phyloP scores from a whole-genome alignment of 2,329 filamentous ascomycete genomes.

The Colletotrichum neosansevieriae region DNA sequence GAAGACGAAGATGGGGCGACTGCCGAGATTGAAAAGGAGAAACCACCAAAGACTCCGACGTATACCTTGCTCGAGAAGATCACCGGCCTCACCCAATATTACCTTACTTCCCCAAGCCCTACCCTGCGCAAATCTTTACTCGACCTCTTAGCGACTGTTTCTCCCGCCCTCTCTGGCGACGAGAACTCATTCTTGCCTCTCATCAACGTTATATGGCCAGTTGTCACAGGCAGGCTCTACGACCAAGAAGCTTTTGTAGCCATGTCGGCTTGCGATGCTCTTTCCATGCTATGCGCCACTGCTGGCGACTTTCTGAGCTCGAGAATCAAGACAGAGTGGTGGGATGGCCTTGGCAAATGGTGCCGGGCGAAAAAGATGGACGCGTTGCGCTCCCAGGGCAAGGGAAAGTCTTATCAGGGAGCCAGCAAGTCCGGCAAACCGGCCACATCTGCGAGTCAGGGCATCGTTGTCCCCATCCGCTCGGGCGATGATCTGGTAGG shows the following conservation, averaged over 20 bases:
- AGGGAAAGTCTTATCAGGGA: constrained; percentile 5
- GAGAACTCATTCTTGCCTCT: constrained; percentile 89
- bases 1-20: constrained; percentile 43
- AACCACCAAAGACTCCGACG: constrained; percentile 78
- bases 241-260: constrained; percentile 77
- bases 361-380: constrained; percentile 58
- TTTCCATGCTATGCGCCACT: constrained; percentile 75
- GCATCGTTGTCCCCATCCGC: constrained; percentile 46
- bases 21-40: constrained; percentile 53
- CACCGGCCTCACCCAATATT: constrained; percentile 86
- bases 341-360: constrained; percentile 64
- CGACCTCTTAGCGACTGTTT: constrained; percentile 78
- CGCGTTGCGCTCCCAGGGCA: constrained; percentile 42
- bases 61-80: constrained; percentile 87
- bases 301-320: constrained; percentile 86
- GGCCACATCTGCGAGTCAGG: constrained; percentile 14
- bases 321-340: constrained; percentile 81
- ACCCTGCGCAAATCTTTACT: constrained; percentile 83
- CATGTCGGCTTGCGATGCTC: constrained; percentile 75
- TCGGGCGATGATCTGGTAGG: constrained; percentile 43
- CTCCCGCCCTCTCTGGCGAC: constrained; percentile 78
- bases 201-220: constrained; percentile 91
- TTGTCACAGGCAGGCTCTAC: constrained; percentile 75
- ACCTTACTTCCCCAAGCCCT: constrained; percentile 87
- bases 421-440: not conserved